phyloP scores from a whole-genome alignment of 2,329 filamentous ascomycete species.

The Hypoxylon sp. region DNA sequence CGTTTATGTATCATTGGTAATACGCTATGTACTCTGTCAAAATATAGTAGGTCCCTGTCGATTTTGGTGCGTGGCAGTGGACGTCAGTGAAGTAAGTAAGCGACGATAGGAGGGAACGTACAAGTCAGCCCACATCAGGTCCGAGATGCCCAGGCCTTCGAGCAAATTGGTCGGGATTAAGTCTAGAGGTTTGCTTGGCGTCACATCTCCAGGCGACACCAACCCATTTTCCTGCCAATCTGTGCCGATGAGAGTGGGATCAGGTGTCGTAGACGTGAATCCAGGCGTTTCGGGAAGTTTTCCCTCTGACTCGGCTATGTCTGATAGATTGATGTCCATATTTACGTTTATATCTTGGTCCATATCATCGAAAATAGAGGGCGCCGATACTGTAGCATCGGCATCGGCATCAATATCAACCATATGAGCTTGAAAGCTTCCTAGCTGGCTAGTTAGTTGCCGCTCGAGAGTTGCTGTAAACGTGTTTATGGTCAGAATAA shows the following conservation, averaged over 20 bases:
- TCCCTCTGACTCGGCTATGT: background rate
- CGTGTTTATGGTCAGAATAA: background rate
- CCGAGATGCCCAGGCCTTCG: background rate
- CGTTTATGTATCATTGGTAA: slow-evolving; percentile 15
- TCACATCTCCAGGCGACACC: background rate
- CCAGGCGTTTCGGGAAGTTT: background rate
- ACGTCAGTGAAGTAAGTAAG: background rate
- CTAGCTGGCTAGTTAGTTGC: slow-evolving; percentile 2
- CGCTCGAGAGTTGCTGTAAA: slow-evolving; percentile 5
- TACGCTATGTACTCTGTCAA: slow-evolving; percentile 15
- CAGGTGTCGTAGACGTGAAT: background rate
- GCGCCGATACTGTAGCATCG: background rate
- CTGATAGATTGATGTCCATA: slow-evolving; percentile 2
- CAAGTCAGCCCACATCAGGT: slow-evolving; percentile 4
- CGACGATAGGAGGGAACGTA: background rate
- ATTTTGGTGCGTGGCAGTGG: background rate
- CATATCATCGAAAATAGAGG: background rate
- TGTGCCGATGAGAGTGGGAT: background rate
- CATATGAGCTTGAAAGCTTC: background rate
- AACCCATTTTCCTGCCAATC: background rate
- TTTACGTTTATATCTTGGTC: background rate
- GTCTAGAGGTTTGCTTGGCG: background rate
- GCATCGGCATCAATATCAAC: background rate
- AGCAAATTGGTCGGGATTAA: background rate
- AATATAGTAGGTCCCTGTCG: slow-evolving; percentile 19